Base-by-base conservation (phyloP, 306 rosid genomes). In the Herpetospermum pedunculosum region DNA sequence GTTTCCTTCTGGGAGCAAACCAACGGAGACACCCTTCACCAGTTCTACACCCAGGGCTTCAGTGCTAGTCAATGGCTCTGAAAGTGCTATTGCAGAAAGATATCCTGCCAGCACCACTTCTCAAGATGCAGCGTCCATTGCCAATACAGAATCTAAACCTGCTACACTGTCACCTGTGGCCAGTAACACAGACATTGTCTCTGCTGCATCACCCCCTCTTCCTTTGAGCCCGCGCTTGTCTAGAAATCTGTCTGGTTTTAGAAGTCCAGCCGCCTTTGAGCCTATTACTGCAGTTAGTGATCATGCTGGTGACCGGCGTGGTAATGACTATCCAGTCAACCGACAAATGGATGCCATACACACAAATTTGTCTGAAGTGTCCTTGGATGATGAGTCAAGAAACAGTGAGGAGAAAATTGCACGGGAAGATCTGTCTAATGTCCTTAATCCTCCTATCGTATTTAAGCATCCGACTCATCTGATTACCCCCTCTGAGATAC, bases 401-500 rank as follows among this genome's bases (percentile, higher is more conserved):
- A 91, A 74, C 80, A 90, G 71, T 26, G 94, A 89, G 48, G 85
- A 85, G 55, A 90, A 84, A 82, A 79, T 73, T 70, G 71, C 80
- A 37, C 97, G 86, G 75, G 97, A 89, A 68, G 96, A 91, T 75
- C 71, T 85, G 68, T 83, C 96, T 28, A 64, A 72, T 71, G 93
- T 83, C 48, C 91, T 80, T 73, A 89, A 77, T 82, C 75, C 88
- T 73, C 77, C 89, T 64, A 82, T 76, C 40, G 74, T 84, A 81
- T 92, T 84, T 80, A 95, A 88, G 80, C 96, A 88, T 80, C 97
- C 99, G 67, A 92, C 99, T 73, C 99, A 95, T 86, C 79, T 95
- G 34, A 81, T 95, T 69, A 95, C 97, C 57, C 97, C 99, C 2
- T 85, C 96, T 44, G 96, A 95, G 84, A 80, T 95, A 73, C 78